Evolutionary conservation across 2,329 filamentous ascomycete genomes (phyloP).

Genomic region (Verruconis gallopava): DNA sequence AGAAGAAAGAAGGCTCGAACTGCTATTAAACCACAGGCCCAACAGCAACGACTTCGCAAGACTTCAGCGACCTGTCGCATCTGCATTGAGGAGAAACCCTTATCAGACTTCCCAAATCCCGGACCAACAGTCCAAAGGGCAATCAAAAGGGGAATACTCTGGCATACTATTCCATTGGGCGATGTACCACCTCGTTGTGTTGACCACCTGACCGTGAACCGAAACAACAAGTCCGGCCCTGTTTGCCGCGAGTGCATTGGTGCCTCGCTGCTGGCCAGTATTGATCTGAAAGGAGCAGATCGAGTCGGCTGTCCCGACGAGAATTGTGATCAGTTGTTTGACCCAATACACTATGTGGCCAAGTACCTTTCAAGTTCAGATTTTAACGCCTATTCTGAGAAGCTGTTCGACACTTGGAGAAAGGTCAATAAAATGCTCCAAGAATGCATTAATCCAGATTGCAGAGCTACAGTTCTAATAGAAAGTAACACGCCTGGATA

Average conservation of each 20-base stretch:
- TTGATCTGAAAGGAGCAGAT: slow-evolving; percentile 2
- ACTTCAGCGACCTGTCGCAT: slow-evolving; percentile 5
- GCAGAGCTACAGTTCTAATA: background rate
- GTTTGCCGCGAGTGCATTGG: slow-evolving; percentile 9
- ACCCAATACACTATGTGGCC: slow-evolving; percentile 1
- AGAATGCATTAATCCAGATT: slow-evolving; percentile 4
- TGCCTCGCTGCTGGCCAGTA: background rate
- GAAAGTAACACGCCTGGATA: background rate
- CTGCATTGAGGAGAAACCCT: slow-evolving; percentile 4
- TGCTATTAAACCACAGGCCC: background rate
- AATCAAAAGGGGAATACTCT: no score
- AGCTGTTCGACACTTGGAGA: slow-evolving; percentile 2
- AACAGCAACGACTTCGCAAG: background rate
- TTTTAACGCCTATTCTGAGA: slow-evolving; percentile 4
- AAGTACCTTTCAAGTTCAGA: slow-evolving; percentile 2
- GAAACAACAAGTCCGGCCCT: slow-evolving; percentile 1
- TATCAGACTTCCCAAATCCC: slow-evolving; percentile 7
- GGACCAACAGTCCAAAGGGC: no score
- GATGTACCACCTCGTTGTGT: slow-evolving; percentile 3
- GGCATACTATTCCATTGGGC: background rate
- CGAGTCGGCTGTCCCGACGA: slow-evolving; percentile 6
- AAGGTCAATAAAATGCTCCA: slow-evolving; percentile 2
- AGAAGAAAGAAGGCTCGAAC: background rate
- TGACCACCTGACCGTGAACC: background rate
- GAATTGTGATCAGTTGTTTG: slow-evolving; percentile 5